Percentiles rank a stretch among this genome's conserved stretches.
Evolutionary conservation across 2,329 filamentous ascomycete genomes (phyloP).

Genomic region (Amesomyces nigricolor): DNA sequence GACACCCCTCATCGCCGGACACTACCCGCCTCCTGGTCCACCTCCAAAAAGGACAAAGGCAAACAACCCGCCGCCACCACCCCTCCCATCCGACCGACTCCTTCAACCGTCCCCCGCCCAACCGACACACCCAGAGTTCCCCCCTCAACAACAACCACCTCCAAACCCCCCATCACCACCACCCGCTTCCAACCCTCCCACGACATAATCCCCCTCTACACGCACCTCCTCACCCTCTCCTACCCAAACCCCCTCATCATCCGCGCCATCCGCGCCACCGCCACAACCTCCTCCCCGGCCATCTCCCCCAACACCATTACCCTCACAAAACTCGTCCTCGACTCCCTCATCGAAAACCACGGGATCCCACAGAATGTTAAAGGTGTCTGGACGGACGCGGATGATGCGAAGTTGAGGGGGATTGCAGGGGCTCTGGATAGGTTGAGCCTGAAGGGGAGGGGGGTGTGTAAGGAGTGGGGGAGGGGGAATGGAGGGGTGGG

Average conservation of each 20-base stretch:
- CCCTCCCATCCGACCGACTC: not conserved
- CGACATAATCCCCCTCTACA: not conserved
- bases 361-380: constrained; percentile 12
- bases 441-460: not conserved
- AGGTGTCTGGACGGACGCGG: constrained; percentile 19
- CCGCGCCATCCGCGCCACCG: constrained; percentile 2
- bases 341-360: not conserved
- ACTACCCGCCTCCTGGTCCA: not conserved
- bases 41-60: not conserved
- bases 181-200: not conserved
- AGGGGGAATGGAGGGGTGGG: not conserved
- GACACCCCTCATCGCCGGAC: not conserved
- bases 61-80: constrained; percentile 1
- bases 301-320: not conserved
- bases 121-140: not conserved
- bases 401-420: constrained; percentile 15
- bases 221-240: not conserved
- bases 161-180: not conserved
- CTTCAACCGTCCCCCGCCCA: not conserved
- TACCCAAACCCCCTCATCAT: not conserved
- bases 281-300: no score
- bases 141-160: not conserved
- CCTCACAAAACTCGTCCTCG: constrained; percentile 4
- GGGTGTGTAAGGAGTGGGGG: not conserved
- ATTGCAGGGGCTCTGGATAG: constrained; percentile 1